Conservation (phyloP, 2,329 filamentous ascomycete genomes). For the Camillea tinctor region DNA sequence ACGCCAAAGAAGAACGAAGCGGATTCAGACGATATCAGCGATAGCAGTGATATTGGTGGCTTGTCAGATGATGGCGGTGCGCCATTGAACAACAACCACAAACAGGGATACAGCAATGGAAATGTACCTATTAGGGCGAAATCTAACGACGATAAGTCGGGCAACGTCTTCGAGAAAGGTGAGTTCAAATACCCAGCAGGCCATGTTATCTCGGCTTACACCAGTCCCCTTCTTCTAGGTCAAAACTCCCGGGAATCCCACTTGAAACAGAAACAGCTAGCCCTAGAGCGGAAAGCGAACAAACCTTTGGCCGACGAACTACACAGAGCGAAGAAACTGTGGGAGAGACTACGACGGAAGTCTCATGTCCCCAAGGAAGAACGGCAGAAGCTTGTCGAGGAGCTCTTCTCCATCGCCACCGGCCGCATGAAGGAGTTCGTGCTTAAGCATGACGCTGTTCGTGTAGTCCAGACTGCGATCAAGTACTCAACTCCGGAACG, state of each 20-base stretch:
- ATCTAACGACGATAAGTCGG: conserved; percentile 31
- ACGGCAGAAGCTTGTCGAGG: conserved; percentile 79
- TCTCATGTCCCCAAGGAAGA: conserved; percentile 90
- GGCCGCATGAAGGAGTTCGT: conserved; percentile 93
- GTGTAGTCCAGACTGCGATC: conserved; percentile 92
- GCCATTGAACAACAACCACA: conserved; percentile 40
- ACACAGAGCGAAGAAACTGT: conserved; percentile 89
- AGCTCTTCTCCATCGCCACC: conserved; percentile 89
- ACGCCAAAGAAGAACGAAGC: conserved; percentile 36
- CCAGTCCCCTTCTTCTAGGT: conserved; percentile 37
- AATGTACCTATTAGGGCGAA: conserved; percentile 28
- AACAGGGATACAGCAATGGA: conserved; percentile 32
- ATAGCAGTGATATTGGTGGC: conserved; percentile 39
- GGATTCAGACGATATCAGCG: conserved; percentile 37
- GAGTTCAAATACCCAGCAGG: conserved; percentile 16
- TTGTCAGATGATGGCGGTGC: conserved; percentile 55
- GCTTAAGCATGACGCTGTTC: conserved; percentile 97
- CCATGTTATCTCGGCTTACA: not conserved
- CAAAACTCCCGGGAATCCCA: conserved; percentile 82
- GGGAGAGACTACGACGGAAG: conserved; percentile 90
- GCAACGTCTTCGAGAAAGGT: conserved; percentile 44
- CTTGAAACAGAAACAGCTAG: conserved; percentile 85
- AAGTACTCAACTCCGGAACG: conserved; percentile 90
- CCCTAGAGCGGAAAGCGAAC: conserved; percentile 82
- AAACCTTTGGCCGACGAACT: conserved; percentile 93